phyloP scores from a whole-genome alignment of 2,329 filamentous ascomycete genomes.

The Pestalotiopsis sp. region DNA sequence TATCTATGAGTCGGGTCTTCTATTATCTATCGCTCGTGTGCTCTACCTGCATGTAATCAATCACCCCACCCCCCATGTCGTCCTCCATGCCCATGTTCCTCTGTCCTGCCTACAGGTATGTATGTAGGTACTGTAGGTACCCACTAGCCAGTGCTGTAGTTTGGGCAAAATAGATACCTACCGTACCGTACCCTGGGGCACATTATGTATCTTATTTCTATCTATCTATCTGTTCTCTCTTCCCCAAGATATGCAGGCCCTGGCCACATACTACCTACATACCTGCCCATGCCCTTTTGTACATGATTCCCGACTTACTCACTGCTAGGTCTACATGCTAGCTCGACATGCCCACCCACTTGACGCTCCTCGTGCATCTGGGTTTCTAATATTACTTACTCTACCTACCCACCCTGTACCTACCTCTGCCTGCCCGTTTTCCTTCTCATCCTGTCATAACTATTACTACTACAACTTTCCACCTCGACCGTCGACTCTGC shows the following conservation, averaged over 20 bases:
- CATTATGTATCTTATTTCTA: not conserved
- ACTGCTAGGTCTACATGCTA: not conserved
- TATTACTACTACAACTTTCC: slow-evolving; percentile 1
- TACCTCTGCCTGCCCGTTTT: not conserved
- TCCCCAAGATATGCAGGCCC: not conserved
- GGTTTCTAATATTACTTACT: slow-evolving; percentile 13
- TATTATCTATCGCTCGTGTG: not conserved
- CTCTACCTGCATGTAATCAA: not conserved
- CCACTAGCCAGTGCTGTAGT: not conserved
- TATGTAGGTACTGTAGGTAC: not conserved
- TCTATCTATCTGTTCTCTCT: not conserved
- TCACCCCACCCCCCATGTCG: not conserved
- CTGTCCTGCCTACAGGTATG: too few species aligned
- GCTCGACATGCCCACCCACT: not conserved
- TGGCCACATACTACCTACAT: not conserved
- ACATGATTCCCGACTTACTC: not conserved
- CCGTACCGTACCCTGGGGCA: not conserved
- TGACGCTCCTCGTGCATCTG: not conserved
- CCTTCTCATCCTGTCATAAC: not conserved
- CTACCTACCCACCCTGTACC: not conserved
- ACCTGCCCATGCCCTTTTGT: not conserved
- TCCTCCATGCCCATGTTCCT: not conserved
- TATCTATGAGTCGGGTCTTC: too few species aligned
- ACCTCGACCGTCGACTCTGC: slow-evolving; percentile 7
- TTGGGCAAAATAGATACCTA: not conserved